Percentiles rank a stretch among this genome's conserved stretches.
phyloP scores from a whole-genome alignment of 345 rosid genomes.

The Populus alba region DNA sequence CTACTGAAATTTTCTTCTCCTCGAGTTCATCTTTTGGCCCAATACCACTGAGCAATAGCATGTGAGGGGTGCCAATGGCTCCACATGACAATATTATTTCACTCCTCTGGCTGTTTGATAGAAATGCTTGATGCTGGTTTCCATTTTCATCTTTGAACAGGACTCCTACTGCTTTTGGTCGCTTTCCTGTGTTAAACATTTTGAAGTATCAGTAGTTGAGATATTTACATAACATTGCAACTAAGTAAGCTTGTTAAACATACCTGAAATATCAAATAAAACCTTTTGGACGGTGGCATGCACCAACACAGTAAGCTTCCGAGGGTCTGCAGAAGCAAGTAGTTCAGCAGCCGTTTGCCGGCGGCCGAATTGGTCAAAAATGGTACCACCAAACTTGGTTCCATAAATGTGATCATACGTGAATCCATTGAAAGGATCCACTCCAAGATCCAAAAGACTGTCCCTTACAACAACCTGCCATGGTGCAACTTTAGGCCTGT shows the following conservation, averaged over 20 bases:
- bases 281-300: constrained; percentile 77
- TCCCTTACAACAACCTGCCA: constrained; percentile 82
- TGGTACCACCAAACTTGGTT: constrained; percentile 94
- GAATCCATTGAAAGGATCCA: constrained; percentile 86
- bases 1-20: constrained; percentile 58
- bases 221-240: background rate
- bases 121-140: constrained; percentile 59
- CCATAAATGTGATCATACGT: constrained; percentile 86
- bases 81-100: constrained; percentile 82
- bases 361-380: constrained; percentile 81
- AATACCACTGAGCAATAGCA: constrained; percentile 82
- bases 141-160: constrained; percentile 85
- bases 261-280: constrained; percentile 66
- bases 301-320: constrained; percentile 62
- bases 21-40: constrained; percentile 73
- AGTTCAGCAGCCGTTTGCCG: constrained; percentile 94
- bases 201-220: background rate
- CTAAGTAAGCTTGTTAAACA: background rate
- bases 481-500: constrained; percentile 53
- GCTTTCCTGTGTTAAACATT: constrained; percentile 36
- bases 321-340: constrained; percentile 70
- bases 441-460: constrained; percentile 74
- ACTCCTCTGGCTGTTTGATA: constrained; percentile 46
- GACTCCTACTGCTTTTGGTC: constrained; percentile 75
- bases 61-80: constrained; percentile 88